Percentiles rank a stretch among this genome's conserved stretches.
Evolutionary conservation across 208 protist genomes (phyloP).

Genomic region (Trypanosoma avium): DNA sequence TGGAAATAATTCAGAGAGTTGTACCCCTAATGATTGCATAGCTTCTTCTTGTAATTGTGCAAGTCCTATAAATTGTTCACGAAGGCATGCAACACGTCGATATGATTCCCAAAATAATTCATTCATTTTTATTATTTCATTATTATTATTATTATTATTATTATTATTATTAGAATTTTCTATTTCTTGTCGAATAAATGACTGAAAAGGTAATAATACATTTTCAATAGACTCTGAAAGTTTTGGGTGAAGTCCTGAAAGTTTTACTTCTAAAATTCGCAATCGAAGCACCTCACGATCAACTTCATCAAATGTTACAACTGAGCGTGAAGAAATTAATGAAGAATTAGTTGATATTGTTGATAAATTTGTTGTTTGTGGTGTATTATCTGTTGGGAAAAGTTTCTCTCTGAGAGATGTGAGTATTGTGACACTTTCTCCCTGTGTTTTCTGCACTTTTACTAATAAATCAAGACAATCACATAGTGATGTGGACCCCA

Average conservation of each 20-base stretch:
- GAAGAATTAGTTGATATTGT: too few relatives aligned
- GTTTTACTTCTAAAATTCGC: slow-evolving; percentile 25
- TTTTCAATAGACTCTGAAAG: slow-evolving; percentile 13
- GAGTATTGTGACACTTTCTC: slow-evolving; percentile 9
- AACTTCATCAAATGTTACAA: slow-evolving; percentile 12
- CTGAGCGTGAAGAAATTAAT: too few relatives aligned
- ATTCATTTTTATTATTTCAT: background rate
- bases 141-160: background rate
- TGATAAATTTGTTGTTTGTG: too few relatives aligned
- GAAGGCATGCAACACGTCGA: slow-evolving; percentile 7
- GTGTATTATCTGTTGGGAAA: too few relatives aligned
- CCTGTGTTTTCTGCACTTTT: slow-evolving; percentile 19
- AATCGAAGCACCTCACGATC: slow-evolving; percentile 22
- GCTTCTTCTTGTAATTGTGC: slow-evolving; percentile 23
- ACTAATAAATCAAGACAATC: slow-evolving; percentile 20
- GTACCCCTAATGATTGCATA: slow-evolving; percentile 14
- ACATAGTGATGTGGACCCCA: slow-evolving; percentile 3
- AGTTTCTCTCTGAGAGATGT: too few relatives aligned
- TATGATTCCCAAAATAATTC: slow-evolving; percentile 3
- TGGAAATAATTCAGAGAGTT: slow-evolving; percentile 13
- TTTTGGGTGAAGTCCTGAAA: slow-evolving; percentile 8
- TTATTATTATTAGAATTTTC: background rate
- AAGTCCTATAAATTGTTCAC: slow-evolving; percentile 25
- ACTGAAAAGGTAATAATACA: slow-evolving; percentile 9
- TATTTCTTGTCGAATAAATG: background rate